Base-by-base conservation (phyloP, 257 asterid species). In the Gentiana straminea region DNA sequence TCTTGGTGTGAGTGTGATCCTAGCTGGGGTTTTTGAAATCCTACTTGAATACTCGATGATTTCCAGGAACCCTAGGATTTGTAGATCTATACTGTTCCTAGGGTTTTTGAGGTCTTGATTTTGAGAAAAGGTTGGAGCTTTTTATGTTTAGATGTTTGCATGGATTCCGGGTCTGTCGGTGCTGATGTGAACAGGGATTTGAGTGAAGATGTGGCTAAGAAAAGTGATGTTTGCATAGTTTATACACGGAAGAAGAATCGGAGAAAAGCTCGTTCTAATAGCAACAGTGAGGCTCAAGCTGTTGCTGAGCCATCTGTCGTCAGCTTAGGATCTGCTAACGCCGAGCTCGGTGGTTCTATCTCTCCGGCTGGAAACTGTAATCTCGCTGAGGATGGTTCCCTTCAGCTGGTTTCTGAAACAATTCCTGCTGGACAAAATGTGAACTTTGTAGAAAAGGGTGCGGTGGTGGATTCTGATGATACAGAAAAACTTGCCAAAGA, bases 141-240 rank as follows among this genome's bases (percentile, higher is more conserved):
- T 59, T 62, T 32, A 13, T 55, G 55, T 51, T 60, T 47, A 67
- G 54, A 67, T 66, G 64, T 70, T 64, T 71, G 77, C 55, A 77
- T 77, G 83, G 83, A 64, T 68, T 70, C 80, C 35, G 77, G 62
- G 70, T 62, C 69, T 39, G 52, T 34, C 33, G 72, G 69, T 55
- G 66, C 13, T 34, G 62, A 47, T 54, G 72, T 60, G 35, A 55
- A 54, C 55, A 65, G 60, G 32, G 50, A 64, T 54, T 64, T 64
- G 56, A 66, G 44, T 48, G 57, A 15, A 38, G 68, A 53, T 54
- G 51, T 66, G 57, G 44, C 51, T 39, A 70, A 73, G 49, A 63
- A 70, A 68, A 70, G 68, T 10, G 77, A 65, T 35, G 34, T 37
- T 7, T 13, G 33, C 46, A 76, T 51, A 56, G 80, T 77, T 3